Evolutionary conservation across 1,284 basidiomycete species (phyloP).

Genomic region (Trametes versicolor): DNA sequence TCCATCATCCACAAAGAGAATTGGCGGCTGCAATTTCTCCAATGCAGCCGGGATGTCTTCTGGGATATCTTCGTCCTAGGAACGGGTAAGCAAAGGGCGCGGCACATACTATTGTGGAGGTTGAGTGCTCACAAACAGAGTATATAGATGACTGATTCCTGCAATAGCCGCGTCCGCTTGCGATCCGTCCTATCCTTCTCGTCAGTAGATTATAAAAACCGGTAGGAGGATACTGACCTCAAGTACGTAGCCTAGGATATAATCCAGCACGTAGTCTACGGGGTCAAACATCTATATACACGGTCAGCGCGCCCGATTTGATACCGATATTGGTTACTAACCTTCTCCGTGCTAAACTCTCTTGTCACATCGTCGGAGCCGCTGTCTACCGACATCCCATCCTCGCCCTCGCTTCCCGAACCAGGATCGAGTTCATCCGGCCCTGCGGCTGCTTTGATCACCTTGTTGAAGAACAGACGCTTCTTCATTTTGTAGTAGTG

Average conservation of each 20-base stretch:
- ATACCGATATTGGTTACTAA: background rate
- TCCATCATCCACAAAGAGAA: slow-evolving; percentile 39
- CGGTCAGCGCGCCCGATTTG: background rate
- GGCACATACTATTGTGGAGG: background rate
- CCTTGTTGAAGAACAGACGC: slow-evolving; percentile 20
- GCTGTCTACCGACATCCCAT: background rate
- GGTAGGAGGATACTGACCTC: slow-evolving; percentile 19
- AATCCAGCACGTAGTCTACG: slow-evolving; percentile 32
- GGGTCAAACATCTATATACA: slow-evolving; percentile 31
- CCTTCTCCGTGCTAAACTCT: background rate
- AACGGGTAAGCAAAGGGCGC: background rate
- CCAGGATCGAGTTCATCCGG: slow-evolving; percentile 21
- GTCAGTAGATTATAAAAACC: background rate
- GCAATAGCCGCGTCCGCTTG: slow-evolving; percentile 34
- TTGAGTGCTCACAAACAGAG: slow-evolving; percentile 22
- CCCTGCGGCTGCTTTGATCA: slow-evolving; percentile 31
- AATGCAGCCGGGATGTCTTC: slow-evolving; percentile 34
- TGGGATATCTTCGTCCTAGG: slow-evolving; percentile 30
- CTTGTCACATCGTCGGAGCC: background rate
- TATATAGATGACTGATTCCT: slow-evolving; percentile 33
- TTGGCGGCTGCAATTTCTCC: slow-evolving; percentile 26
- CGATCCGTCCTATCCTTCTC: slow-evolving; percentile 15
- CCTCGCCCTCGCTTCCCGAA: slow-evolving; percentile 13
- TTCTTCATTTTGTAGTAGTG: slow-evolving; percentile 39
- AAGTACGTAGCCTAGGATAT: slow-evolving; percentile 30